phyloP scores from a whole-genome alignment of 805 yeast species.

The Candida manassasensis region DNA sequence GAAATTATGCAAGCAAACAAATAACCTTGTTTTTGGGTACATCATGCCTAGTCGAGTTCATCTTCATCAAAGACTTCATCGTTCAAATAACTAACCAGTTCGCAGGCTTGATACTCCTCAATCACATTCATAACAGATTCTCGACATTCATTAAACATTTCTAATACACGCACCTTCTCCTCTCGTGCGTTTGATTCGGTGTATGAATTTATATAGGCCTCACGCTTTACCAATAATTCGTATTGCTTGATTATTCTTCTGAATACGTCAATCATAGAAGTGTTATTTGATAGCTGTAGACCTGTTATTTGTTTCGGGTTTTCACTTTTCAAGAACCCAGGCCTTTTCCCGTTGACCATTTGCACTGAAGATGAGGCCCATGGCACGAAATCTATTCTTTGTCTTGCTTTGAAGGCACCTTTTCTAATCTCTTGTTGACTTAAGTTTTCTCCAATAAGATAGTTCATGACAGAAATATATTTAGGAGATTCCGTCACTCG shows the following conservation, averaged over 20 bases:
- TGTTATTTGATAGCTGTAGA: constrained; percentile 75
- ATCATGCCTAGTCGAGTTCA: too few species aligned
- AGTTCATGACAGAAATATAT: constrained; percentile 66
- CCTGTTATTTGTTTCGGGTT: constrained; percentile 52
- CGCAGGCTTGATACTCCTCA: constrained; percentile 44
- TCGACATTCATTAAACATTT: constrained; percentile 45
- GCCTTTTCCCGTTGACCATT: constrained; percentile 68
- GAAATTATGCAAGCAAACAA: too few species aligned
- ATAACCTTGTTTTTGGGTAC: too few species aligned
- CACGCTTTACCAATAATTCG: constrained; percentile 71
- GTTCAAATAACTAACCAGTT: constrained; percentile 41
- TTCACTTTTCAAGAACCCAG: constrained; percentile 50
- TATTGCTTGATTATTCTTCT: constrained; percentile 67
- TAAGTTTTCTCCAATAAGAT: constrained; percentile 55
- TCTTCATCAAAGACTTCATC: constrained; percentile 39
- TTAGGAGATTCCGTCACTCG: constrained; percentile 36
- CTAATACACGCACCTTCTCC: constrained; percentile 41
- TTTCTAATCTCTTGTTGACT: constrained; percentile 71
- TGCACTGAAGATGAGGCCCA: constrained; percentile 82
- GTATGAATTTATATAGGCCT: constrained; percentile 82
- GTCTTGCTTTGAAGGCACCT: constrained; percentile 59
- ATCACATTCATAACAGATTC: constrained; percentile 44
- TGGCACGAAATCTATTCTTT: constrained; percentile 72
- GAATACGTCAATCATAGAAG: constrained; percentile 66
- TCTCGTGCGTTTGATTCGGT: constrained; percentile 42